Evolutionary conservation across 306 rosid genomes (phyloP).

Genomic region (Casuarina cunninghamiana): DNA sequence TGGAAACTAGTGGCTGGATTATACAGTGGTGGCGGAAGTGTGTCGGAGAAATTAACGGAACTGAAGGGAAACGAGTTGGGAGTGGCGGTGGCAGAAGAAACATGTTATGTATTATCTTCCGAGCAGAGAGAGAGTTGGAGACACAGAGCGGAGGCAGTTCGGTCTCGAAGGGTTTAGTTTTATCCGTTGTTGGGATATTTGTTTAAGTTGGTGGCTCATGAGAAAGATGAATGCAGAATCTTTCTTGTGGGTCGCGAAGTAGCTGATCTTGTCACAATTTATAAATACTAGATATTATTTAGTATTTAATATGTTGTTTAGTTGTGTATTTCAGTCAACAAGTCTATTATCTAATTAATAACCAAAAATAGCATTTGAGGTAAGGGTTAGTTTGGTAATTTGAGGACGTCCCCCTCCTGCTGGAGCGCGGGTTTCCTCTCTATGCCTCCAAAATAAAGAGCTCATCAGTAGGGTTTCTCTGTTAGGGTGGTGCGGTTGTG

Average conservation of each 20-base stretch:
- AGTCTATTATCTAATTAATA: no score
- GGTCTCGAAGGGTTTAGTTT: not conserved
- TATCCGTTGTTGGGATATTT: not conserved
- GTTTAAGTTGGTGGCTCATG: not conserved
- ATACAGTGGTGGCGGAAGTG: slow-evolving; percentile 16
- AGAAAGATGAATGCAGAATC: not conserved
- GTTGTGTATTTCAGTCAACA: no score
- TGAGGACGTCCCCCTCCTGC: no score
- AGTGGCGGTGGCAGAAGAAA: slow-evolving; percentile 49
- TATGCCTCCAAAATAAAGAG: no score
- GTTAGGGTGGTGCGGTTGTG: not conserved
- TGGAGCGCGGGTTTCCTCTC: no score
- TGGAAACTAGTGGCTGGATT: slow-evolving; percentile 25
- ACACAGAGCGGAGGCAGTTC: not conserved
- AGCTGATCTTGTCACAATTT: not conserved
- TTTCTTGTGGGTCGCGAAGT: not conserved
- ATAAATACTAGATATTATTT: no score
- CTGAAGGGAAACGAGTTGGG: slow-evolving; percentile 35
- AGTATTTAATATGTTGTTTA: no score
- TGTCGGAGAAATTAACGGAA: slow-evolving; percentile 19
- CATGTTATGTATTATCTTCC: slow-evolving; percentile 16
- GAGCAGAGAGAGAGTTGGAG: not conserved
- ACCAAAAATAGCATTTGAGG: no score
- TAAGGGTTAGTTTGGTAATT: no score
- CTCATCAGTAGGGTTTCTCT: not conserved